Evolutionary conservation across 2,329 filamentous ascomycete species (phyloP).

Genomic region (Claviceps monticola): DNA sequence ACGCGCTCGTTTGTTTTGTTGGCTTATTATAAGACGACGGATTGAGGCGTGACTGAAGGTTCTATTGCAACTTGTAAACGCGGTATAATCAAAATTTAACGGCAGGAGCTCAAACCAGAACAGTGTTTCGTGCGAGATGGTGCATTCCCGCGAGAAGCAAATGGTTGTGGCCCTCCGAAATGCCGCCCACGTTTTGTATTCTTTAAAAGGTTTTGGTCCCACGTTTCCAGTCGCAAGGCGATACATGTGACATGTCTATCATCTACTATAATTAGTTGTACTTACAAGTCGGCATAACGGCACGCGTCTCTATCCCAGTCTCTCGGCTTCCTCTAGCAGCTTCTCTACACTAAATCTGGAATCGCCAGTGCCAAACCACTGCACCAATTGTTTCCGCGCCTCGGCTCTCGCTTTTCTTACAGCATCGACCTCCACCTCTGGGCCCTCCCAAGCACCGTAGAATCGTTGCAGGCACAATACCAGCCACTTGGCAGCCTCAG

Average conservation of each 20-base stretch:
- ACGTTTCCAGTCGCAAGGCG: no score
- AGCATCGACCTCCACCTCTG: slow-evolving; percentile 19
- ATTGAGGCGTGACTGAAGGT: no score
- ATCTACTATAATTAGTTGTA: not conserved
- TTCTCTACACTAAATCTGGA: slow-evolving; percentile 67
- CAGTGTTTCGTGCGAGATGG: no score
- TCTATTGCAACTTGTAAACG: no score
- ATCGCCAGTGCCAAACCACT: slow-evolving; percentile 73
- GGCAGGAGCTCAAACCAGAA: no score
- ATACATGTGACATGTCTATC: not conserved
- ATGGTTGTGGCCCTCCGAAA: no score
- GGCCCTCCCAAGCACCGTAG: slow-evolving; percentile 54
- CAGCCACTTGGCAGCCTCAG: slow-evolving; percentile 78
- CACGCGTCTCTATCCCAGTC: slow-evolving; percentile 36
- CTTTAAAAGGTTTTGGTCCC: no score
- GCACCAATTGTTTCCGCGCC: slow-evolving; percentile 56
- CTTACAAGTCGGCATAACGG: not conserved
- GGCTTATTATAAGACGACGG: no score
- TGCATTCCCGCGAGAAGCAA: no score
- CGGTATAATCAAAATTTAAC: no score
- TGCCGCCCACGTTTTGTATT: no score
- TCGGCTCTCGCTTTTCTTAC: slow-evolving; percentile 41
- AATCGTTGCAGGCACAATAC: slow-evolving; percentile 91
- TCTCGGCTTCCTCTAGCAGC: slow-evolving; percentile 81
- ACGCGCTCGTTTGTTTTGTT: no score